Evolutionary conservation across 495 filamentous ascomycete species (phyloP), one percentile per base, ranked within the genome.

Genomic region (Talaromyces adpressus): DNA sequence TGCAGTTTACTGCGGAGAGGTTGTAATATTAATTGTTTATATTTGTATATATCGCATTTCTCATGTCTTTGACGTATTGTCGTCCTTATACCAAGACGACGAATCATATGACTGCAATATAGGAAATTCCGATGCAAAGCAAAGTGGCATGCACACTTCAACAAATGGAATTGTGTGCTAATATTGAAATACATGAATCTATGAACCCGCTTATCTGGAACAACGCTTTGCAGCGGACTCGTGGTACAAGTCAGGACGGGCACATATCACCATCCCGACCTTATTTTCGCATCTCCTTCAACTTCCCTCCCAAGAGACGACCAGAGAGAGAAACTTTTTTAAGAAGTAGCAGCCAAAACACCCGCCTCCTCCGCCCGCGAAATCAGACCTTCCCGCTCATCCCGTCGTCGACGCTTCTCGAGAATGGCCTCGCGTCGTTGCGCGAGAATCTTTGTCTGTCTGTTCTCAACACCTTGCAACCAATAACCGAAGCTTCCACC

Each of bases 401-500:
- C 88, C 72, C 88, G 81, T 74, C 92, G 78, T 72, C 84, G 86
- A 73, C 93, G 80, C 86, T 97, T 98, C 78, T 96, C 95, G 22
- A 98, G 77, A 68, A 98, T 82, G 39, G 78, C 72, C 67, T 87
- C 82, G 73, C 88, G 87, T 69, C 92, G 88, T 72, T 91, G 88
- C 66, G 82, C 79, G 51, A 98, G 80, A 60, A 92, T 81, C 63
- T 82, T 82, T 57, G 85, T 80, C 78, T 97, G 93, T 64, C 87
- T 81, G 69, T 86, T 72, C 73, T 95, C 90, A 47, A 97, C 90
- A 61, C 90, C 89, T 79, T 89, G 85, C 67, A 98, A 77, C 91
- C 93, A 98, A 83, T 97, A 98, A 61, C 94, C 94, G 75, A 98
- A 97, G 76, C 87, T 90, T 57, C 87, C 93, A 66, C 93, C 92